Evolutionary conservation across 768 basidiomycete genomes (phyloP).

Genomic region (Cystobasidium ongulense): DNA sequence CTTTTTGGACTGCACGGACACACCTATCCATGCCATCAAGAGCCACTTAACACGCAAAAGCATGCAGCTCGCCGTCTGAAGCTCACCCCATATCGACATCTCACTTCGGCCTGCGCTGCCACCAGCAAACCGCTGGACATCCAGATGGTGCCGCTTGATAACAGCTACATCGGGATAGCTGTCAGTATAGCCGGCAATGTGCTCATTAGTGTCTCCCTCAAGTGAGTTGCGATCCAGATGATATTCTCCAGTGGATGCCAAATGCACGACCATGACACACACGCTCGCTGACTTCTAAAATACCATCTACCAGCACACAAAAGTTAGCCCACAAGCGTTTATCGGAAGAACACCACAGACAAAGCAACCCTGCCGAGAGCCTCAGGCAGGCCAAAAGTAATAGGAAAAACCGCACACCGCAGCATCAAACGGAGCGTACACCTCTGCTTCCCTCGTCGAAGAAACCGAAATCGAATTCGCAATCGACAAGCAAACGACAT

Average conservation of each 20-base stretch:
- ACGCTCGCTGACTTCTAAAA: background rate
- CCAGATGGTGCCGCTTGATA: constrained; percentile 1
- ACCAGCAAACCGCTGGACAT: background rate
- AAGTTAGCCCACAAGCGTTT: constrained; percentile 18
- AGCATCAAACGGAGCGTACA: background rate
- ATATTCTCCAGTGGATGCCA: background rate
- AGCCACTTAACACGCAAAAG: background rate
- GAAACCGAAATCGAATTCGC: background rate
- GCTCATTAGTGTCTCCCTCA: constrained; percentile 19
- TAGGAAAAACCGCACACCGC: background rate
- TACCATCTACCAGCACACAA: constrained; percentile 11
- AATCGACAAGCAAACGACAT: background rate
- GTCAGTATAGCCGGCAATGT: constrained; percentile 15
- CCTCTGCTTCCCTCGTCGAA: background rate
- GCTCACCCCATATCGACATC: background rate
- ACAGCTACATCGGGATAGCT: constrained; percentile 1
- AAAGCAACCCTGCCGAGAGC: background rate
- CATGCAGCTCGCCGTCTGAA: background rate
- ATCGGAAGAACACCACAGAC: background rate
- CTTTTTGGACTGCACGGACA: background rate
- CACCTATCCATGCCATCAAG: background rate
- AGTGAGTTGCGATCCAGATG: background rate
- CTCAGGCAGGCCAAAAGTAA: background rate
- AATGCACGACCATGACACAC: background rate
- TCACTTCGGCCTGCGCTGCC: background rate